phyloP scores from a whole-genome alignment of 2,329 filamentous ascomycete genomes.

The Penicillium sp. region DNA sequence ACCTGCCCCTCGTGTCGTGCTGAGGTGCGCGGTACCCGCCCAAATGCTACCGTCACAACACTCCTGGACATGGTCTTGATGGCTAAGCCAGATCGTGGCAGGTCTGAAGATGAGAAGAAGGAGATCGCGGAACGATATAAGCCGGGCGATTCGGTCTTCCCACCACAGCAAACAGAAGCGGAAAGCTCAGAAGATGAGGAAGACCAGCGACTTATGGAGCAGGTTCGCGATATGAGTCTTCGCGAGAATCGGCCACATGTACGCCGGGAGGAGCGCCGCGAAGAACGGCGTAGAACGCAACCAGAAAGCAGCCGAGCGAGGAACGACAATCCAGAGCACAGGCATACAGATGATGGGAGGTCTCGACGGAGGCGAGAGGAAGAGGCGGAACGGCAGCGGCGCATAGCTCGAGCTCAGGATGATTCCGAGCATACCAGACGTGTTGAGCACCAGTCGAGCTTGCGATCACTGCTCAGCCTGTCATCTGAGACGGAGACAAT shows the following conservation, averaged over 20 bases:
- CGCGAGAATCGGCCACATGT: conserved; percentile 41
- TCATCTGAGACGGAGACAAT: conserved; percentile 71
- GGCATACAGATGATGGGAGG: conserved; percentile 40
- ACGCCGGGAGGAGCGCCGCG: conserved; percentile 28
- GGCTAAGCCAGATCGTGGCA: conserved; percentile 74
- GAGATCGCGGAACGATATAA: conserved; percentile 76
- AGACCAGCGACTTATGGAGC: conserved; percentile 68
- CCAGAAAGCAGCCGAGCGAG: conserved; percentile 30
- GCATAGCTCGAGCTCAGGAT: conserved; percentile 17
- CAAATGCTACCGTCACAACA: conserved; percentile 87
- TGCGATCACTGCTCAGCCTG: conserved; percentile 79
- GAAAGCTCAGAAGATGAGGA: conserved; percentile 51
- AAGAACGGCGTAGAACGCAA: conserved; percentile 23
- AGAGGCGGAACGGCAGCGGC: conserved; percentile 32
- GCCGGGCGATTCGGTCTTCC: conserved; percentile 78
- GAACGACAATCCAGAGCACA: conserved; percentile 38
- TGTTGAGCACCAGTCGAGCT: conserved; percentile 85
- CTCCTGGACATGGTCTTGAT: conserved; percentile 84
- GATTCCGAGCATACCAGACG: conserved; percentile 52
- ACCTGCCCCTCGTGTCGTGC: conserved; percentile 94
- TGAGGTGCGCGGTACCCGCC: conserved; percentile 78
- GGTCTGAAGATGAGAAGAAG: conserved; percentile 69
- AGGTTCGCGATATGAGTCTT: conserved; percentile 73
- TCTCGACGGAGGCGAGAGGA: conserved; percentile 38
- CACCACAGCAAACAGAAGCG: conserved; percentile 51